Percentiles rank a stretch among this genome's conserved stretches.
Evolutionary conservation across 2,329 filamentous ascomycete species (phyloP).

Genomic region (Trichoderma koningii): DNA sequence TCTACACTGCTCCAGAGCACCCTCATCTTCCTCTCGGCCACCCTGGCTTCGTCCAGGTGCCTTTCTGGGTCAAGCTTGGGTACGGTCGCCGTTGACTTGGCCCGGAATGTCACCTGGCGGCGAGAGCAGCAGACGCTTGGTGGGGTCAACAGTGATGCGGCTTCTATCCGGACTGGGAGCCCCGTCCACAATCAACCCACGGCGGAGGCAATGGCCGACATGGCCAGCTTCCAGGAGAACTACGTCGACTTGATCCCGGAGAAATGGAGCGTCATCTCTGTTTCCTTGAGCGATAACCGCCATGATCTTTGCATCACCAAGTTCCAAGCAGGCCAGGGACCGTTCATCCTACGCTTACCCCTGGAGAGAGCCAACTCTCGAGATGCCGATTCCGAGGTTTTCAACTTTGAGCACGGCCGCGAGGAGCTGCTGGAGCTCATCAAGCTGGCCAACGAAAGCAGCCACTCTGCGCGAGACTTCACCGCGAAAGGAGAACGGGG

Average conservation of each 20-base stretch:
- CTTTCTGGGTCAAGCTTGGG: conserved; percentile 58
- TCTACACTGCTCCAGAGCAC: conserved; percentile 66
- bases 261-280: conserved; percentile 81
- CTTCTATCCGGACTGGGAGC: conserved; percentile 34
- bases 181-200: conserved; percentile 44
- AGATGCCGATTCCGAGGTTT: conserved; percentile 75
- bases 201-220: conserved; percentile 53
- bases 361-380: conserved; percentile 79
- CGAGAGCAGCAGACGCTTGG: conserved; percentile 64
- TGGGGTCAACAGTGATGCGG: conserved; percentile 33
- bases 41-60: conserved; percentile 48
- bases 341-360: conserved; percentile 85
- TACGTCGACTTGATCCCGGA: conserved; percentile 84
- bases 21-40: conserved; percentile 65
- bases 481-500: conserved; percentile 72
- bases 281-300: conserved; percentile 77
- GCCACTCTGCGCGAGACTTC: conserved; percentile 72
- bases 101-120: conserved; percentile 67
- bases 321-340: conserved; percentile 71
- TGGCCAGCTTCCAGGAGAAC: conserved; percentile 70
- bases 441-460: conserved; percentile 76
- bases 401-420: conserved; percentile 79
- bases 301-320: conserved; percentile 90
- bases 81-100: conserved; percentile 67
- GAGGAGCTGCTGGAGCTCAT: conserved; percentile 83